Base-by-base conservation (phyloP, 2,329 filamentous ascomycete genomes). In the Ophiostoma himal-ulmi region DNA sequence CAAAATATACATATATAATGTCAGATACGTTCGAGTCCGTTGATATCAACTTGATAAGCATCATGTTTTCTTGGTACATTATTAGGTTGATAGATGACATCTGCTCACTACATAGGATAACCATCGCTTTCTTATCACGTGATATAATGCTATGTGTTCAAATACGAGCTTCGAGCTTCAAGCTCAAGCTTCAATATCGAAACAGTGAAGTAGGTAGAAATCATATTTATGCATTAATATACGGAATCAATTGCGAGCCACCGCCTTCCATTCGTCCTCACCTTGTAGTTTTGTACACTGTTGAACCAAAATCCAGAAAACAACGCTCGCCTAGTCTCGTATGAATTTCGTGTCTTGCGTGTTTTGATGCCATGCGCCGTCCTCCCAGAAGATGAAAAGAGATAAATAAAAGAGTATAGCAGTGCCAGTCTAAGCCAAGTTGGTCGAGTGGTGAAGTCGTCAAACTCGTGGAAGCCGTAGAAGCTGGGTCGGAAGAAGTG, bases 151-250 rank as follows among this genome's bases (percentile, higher is more conserved):
- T 37, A 64, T 64, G 60, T 64, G 60, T 36, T 37, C 30, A 37
- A 7, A 22, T 60, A 20, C 30, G 17, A 62, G 26, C 13, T 64
- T 22, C n/a, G 17, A 64, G 57, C 30, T 48, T 48, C 14, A n/a
- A 36, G n/a, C 22, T 57, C 52, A 57, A 57, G 8, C 26, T 10
- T 10, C 60, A 17, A 39, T 13, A 11, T 37, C 20, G 22, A 5
- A 34, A 10, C 14, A 39, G 34, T 14, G 10, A 22, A 65, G 10
- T n/a, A 60, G 6, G 48, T 41, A 60, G 68, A 57, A 34, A 48
- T 26, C 36, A 62, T 64, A 14, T 70, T 52, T 64, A 48, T 70
- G 48, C 37, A 68, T 70, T 70, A 68, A 67, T 70, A 67, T 62
- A 57, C 64, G 62, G 22, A 64, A 44, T 14, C 48, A 22, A 22